Base-by-base conservation (phyloP, 208 protist genomes). In the Leishmania tarentolae region DNA sequence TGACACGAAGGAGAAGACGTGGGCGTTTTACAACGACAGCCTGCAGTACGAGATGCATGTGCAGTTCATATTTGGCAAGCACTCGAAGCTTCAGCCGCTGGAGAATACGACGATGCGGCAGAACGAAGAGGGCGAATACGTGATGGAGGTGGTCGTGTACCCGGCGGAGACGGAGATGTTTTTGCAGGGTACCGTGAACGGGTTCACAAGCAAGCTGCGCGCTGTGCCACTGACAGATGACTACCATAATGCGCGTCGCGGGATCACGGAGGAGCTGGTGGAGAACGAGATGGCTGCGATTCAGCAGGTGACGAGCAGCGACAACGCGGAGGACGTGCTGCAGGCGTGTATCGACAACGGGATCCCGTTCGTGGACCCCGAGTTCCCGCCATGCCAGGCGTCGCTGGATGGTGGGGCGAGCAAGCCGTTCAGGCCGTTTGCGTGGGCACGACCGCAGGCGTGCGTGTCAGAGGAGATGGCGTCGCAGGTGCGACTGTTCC, bases 1-100 rank as follows among this genome's bases (percentile, higher is more conserved):
- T 37, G 87, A 94, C 80, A 80, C 72, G 46, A 79, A 91, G 71
- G 84, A 88, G 72, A 93, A 92, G 79, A 91, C 86, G 19, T 96
- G 92, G 91, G 84, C 89, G 72, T 94, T 96, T 74, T 96, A 96
- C 86, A 96, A 96, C 82, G 92, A 96, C 86, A 94, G 78, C 40
- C 69, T 79, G 40, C 78, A 86, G 40, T 94, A 94, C 75, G 89
- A 96, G 70, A 91, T 96, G 89, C 91, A 94, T 78, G 86, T 94
- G 44, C 72, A 85, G 71, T 94, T 94, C 77, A 90, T 47, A 37
- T 96, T 96, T 88, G 90, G 90, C 65, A 91, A 91, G 72, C 76
- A 86, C 66, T 93, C 88, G 40, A 90, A 92, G 46, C 21, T 95
- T 19, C 37, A 88, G 80, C 66, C 90, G 46, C 82, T 94, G 63